Evolutionary conservation across 441 rosid genomes (phyloP).

Genomic region (Erodium texanum): DNA sequence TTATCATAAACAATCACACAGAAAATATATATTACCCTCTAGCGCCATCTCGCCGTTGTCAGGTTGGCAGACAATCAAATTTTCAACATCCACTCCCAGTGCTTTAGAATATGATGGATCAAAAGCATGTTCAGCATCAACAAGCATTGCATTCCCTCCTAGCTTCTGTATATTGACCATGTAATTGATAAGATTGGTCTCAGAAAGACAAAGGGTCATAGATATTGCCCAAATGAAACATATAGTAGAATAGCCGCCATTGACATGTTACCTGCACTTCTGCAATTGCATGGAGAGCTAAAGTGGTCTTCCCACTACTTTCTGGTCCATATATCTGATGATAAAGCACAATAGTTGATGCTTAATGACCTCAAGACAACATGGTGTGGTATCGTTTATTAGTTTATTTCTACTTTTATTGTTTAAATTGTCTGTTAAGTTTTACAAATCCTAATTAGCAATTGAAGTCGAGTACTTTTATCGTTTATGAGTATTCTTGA

Average conservation of each 20-base stretch:
- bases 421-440: no score
- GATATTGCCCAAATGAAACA: constrained; percentile 6
- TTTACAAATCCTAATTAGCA: no score
- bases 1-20: constrained; percentile 12
- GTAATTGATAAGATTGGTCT: constrained; percentile 17
- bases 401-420: neutral
- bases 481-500: no score
- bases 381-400: no score
- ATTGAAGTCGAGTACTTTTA: no score
- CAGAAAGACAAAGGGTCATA: constrained; percentile 6
- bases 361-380: no score
- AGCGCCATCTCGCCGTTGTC: constrained; percentile 95
- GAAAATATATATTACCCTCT: constrained; percentile 49
- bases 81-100: constrained; percentile 82
- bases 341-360: constrained; percentile 2
- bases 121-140: constrained; percentile 98
- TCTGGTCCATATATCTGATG: constrained; percentile 90
- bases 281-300: constrained; percentile 97
- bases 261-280: constrained; percentile 70
- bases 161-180: constrained; percentile 48
- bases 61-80: constrained; percentile 88
- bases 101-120: constrained; percentile 95
- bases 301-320: constrained; percentile 92
- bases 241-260: constrained; percentile 12
- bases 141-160: constrained; percentile 97